Percentiles rank a stretch among this genome's conserved stretches.
Conservation (phyloP, 768 basidiomycete species). For the Flagelloscypha sp. region DNA sequence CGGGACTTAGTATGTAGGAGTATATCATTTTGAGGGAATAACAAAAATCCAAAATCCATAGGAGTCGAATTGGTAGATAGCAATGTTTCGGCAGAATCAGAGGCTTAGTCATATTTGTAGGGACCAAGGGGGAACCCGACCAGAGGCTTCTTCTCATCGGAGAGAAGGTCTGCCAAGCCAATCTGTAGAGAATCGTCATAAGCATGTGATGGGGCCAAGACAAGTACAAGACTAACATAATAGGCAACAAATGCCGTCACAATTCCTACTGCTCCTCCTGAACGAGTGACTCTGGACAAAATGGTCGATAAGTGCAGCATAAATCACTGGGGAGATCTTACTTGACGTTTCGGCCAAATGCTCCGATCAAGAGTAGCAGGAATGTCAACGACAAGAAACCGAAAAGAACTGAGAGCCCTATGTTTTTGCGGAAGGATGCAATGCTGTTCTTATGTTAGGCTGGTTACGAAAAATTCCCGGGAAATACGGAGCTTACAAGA, state of each 20-base stretch:
- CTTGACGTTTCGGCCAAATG: slow-evolving; percentile 21
- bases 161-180: slow-evolving; percentile 35
- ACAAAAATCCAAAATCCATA: no score
- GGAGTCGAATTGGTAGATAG: no score
- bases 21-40: no score
- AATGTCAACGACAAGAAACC: slow-evolving; percentile 32
- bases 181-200: no score
- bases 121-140: slow-evolving; percentile 26
- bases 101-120: no score
- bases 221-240: slow-evolving; percentile 29
- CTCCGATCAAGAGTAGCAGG: slow-evolving; percentile 31
- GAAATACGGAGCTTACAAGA: slow-evolving; percentile 43
- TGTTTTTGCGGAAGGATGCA: slow-evolving; percentile 28
- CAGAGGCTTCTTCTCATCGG: slow-evolving; percentile 30
- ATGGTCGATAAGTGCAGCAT: slow-evolving; percentile 4
- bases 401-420: slow-evolving; percentile 32
- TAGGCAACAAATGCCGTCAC: slow-evolving; percentile 40
- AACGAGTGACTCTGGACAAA: slow-evolving; percentile 25
- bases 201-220: no score
- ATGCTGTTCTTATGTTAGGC: slow-evolving; percentile 27
- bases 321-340: slow-evolving; percentile 22
- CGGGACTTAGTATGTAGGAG: no score
- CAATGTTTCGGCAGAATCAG: no score
- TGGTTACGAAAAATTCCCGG: no score
- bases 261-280: slow-evolving; percentile 37